A percentile compares a stretch with the other conserved stretches of the same genome.
phyloP scores from a whole-genome alignment of 2,329 filamentous ascomycete species.

The Capronia americana region DNA sequence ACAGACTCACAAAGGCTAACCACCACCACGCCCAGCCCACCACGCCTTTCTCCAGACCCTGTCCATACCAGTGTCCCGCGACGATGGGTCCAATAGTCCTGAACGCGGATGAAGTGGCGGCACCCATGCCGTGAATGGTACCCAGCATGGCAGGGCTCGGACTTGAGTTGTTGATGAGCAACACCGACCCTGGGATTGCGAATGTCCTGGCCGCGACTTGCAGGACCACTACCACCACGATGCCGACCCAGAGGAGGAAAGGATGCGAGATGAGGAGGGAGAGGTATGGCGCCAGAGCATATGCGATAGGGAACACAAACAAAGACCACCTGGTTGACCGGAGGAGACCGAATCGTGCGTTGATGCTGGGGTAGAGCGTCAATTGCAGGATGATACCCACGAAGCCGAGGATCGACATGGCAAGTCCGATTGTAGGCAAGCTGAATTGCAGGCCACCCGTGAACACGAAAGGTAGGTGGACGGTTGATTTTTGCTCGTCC shows the following conservation, averaged over 20 bases:
- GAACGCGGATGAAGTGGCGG: constrained; percentile 62
- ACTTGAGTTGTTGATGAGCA: constrained; percentile 66
- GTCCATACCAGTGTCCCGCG: constrained; percentile 62
- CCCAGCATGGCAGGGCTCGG: constrained; percentile 66
- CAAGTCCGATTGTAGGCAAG: constrained; percentile 72
- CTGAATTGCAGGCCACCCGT: constrained; percentile 75
- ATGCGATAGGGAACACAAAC: constrained; percentile 73
- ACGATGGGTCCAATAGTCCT: constrained; percentile 64
- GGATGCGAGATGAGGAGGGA: constrained; percentile 67
- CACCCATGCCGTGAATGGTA: constrained; percentile 65
- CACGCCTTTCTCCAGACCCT: constrained; percentile 60
- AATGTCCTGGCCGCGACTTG: constrained; percentile 78
- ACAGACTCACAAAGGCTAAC: constrained; percentile 59
- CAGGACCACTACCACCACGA: constrained; percentile 68
- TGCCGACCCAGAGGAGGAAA: constrained; percentile 67
- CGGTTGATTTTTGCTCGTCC: constrained; percentile 49
- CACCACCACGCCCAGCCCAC: constrained; percentile 66
- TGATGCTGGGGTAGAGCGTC: constrained; percentile 72
- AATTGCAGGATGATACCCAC: constrained; percentile 76
- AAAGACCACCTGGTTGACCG: constrained; percentile 71
- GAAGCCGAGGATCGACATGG: constrained; percentile 75
- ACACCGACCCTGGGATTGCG: constrained; percentile 64
- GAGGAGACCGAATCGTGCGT: constrained; percentile 70
- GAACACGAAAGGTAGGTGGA: constrained; percentile 63
- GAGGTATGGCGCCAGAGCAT: constrained; percentile 74